phyloP scores from a whole-genome alignment of 768 basidiomycete species.

The Gloeostereum incarnatum region DNA sequence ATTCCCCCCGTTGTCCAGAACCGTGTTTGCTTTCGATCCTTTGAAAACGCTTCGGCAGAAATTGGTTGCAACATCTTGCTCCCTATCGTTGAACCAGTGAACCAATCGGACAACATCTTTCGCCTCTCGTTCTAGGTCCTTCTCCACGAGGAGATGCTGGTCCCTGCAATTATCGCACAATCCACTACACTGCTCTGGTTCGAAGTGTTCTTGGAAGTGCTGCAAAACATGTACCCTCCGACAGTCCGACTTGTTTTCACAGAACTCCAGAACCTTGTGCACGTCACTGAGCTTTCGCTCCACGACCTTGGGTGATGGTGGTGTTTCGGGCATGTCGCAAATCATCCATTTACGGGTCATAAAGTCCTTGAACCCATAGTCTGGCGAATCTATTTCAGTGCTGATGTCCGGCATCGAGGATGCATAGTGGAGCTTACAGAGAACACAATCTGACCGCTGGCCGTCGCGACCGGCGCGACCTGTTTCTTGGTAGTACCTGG shows the following conservation, averaged over 20 bases:
- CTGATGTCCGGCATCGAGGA: conserved; percentile 2
- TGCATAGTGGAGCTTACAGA: conserved; percentile 50
- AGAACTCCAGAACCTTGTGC: conserved; percentile 69
- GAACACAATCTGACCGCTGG: conserved; percentile 69
- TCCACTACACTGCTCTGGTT: conserved; percentile 49
- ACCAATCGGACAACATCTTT: conserved; percentile 48
- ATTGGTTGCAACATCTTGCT: conserved; percentile 46
- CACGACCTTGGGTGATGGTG: conserved; percentile 41
- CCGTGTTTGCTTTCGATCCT: conserved; percentile 45
- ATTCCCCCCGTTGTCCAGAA: conserved; percentile 39
- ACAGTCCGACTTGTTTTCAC: conserved; percentile 74
- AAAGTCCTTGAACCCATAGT: conserved; percentile 42
- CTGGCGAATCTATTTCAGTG: no score
- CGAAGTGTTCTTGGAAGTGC: conserved; percentile 84
- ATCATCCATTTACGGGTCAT: conserved; percentile 47
- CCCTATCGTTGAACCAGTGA: conserved; percentile 27
- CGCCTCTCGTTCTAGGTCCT: conserved; percentile 56
- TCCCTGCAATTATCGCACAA: conserved; percentile 81
- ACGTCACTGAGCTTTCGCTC: conserved; percentile 58
- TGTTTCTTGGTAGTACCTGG: conserved; percentile 89
- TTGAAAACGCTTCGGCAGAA: conserved; percentile 56
- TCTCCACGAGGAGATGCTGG: conserved; percentile 28
- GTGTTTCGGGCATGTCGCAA: conserved; percentile 50
- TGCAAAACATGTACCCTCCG: conserved; percentile 82
- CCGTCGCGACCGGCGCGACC: conserved; percentile 92